Base-by-base conservation (phyloP, 2,329 filamentous ascomycete genomes). In the Celoporthe dispersa region DNA sequence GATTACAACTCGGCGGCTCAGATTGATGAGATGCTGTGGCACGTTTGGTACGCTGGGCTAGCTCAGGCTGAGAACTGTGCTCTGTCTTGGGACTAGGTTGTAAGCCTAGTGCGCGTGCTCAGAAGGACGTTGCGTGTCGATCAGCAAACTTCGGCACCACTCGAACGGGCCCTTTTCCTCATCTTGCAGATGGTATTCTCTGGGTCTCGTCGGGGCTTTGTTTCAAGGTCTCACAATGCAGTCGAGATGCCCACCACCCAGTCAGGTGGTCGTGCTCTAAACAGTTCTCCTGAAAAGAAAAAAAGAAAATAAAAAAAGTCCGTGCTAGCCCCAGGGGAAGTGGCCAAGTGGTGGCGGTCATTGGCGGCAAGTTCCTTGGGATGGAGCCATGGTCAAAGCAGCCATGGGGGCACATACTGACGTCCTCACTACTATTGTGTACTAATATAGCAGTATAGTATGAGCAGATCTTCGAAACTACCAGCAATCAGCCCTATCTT, bases 31-130 rank as follows among this genome's bases (percentile, higher is more conserved):
- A 35, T 66, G 44, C 44, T n/a, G 8, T n/a, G 44, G 22, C 3
- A 37, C 39, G n/a, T 62, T 39, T 62, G 48, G 19, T 37, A 37
- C 55, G 28, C 37, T 33, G 51, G 55, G 39, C 66, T 67, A 71
- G 70, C 62, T 70, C 65, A 71, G 70, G 70, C 70, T 71, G 70
- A 71, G 70, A 71, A 66, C 41, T 71, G 55, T 70, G 68, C 70
- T 67, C 64, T 69, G 65, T 62, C 68, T 44, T 64, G 63, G 37
- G 61, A 44, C n/a, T 48, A 64, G 60, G 60, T 48, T 7, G 12
- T 28, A 11, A 19, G 16, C n/a, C 28, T 25, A 44, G 61, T n/a
- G 39, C 37, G 5, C 39, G 39, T 60, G 25, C 28, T 25, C 51
- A 55, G 51, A 22, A 33, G n/a, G 55, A 60, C 25, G 28, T 33